phyloP scores from a whole-genome alignment of 805 yeast species.

The Cyberlindnera xylosilytica region DNA sequence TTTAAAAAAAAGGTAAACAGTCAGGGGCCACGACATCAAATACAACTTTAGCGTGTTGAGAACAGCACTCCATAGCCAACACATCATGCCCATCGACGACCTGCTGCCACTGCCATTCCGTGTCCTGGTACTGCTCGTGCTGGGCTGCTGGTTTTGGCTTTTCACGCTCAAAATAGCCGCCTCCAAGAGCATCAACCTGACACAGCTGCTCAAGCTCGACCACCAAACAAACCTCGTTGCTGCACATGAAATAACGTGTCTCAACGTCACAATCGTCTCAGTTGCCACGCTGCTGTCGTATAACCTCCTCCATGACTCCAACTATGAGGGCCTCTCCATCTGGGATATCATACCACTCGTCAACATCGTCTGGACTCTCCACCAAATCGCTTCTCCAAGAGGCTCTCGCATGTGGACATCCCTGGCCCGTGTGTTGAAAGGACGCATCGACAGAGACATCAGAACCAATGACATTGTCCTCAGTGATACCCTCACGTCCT shows the following conservation, averaged over 20 bases:
- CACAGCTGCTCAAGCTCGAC: slow-evolving; percentile 13
- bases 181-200: slow-evolving; percentile 10
- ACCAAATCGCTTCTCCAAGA: slow-evolving; percentile 7
- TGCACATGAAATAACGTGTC: slow-evolving; percentile 4
- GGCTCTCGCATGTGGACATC: slow-evolving; percentile 25
- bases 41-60: too few relatives aligned
- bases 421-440: slow-evolving; percentile 49
- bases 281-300: slow-evolving; percentile 4
- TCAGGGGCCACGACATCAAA: neutral
- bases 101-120: slow-evolving; percentile 17
- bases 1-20: slow-evolving; percentile 1
- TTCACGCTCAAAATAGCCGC: slow-evolving; percentile 3
- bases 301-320: slow-evolving; percentile 1
- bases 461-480: slow-evolving; percentile 78
- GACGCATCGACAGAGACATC: slow-evolving; percentile 48
- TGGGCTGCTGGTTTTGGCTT: slow-evolving; percentile 17
- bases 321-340: slow-evolving; percentile 1
- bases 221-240: slow-evolving; percentile 1
- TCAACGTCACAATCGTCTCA: slow-evolving; percentile 7
- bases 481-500: slow-evolving; percentile 83
- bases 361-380: slow-evolving; percentile 4
- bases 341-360: slow-evolving; percentile 16
- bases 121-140: slow-evolving; percentile 3
- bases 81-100: slow-evolving; percentile 9
- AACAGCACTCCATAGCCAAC: too few relatives aligned